phyloP scores from a whole-genome alignment of 208 protist species.

The Trypanosoma avium region DNA sequence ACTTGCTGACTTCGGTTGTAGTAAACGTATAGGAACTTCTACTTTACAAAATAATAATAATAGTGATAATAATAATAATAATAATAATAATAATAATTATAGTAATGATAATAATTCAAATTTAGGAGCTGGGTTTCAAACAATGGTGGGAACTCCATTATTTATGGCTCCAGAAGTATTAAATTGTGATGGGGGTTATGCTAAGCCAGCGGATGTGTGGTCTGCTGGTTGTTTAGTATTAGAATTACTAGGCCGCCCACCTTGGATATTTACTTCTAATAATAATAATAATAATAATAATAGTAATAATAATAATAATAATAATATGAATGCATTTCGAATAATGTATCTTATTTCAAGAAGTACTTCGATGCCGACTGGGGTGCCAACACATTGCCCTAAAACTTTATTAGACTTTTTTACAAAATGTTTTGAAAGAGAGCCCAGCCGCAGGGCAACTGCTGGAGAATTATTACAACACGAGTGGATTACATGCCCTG shows the following conservation, averaged over 20 bases:
- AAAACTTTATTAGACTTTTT: conserved; percentile 61
- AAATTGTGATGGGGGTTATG: conserved; percentile 59
- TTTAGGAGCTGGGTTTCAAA: conserved; percentile 47
- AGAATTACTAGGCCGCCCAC: conserved; percentile 81
- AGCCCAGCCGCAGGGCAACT: conserved; percentile 53
- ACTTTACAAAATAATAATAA: conserved; percentile 27
- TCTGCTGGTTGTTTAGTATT: conserved; percentile 86
- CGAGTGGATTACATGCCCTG: conserved; percentile 76
- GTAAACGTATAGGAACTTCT: conserved; percentile 75
- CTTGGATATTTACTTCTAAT: conserved; percentile 72
- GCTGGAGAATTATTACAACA: conserved; percentile 71
- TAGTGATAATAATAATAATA: no score
- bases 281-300: no score
- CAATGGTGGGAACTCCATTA: conserved; percentile 80
- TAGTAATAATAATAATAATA: no score
- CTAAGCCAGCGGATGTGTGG: conserved; percentile 81
- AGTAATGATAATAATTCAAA: conserved; percentile 12
- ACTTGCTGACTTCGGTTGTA: conserved; percentile 94
- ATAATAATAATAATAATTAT: no score
- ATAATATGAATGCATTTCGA: conserved; percentile 65
- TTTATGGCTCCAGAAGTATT: conserved; percentile 93
- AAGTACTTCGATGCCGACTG: conserved; percentile 67
- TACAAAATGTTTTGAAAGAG: conserved; percentile 64
- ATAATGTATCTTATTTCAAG: conserved; percentile 80
- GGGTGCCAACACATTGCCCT: conserved; percentile 69